phyloP scores from a whole-genome alignment of 1,284 basidiomycete genomes.

The Thecaphora frezii region DNA sequence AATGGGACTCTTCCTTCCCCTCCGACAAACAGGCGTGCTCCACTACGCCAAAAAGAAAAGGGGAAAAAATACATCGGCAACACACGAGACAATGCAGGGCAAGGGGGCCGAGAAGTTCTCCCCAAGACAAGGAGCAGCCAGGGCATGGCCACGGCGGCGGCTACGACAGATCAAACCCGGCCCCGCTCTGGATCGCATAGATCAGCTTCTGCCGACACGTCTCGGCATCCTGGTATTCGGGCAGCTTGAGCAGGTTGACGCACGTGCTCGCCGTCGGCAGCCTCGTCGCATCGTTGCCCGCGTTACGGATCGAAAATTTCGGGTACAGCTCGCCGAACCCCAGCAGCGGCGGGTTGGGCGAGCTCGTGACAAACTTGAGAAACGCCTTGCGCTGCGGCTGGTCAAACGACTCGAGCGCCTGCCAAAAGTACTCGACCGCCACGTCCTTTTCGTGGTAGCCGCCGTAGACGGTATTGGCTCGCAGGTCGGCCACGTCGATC shows the following conservation, averaged over 20 bases:
- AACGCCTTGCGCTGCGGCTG: slow-evolving; percentile 42
- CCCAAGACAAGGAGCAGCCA: too few species aligned
- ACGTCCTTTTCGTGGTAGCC: slow-evolving; percentile 56
- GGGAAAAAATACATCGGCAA: too few species aligned
- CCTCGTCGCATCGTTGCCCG: slow-evolving; percentile 46
- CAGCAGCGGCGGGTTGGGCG: slow-evolving; percentile 55
- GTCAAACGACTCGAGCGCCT: slow-evolving; percentile 44
- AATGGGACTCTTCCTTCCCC: too few species aligned
- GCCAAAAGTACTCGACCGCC: slow-evolving; percentile 54
- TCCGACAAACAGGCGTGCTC: too few species aligned
- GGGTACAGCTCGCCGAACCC: slow-evolving; percentile 55
- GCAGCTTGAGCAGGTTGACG: slow-evolving; percentile 57
- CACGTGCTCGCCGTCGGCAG: slow-evolving; percentile 56
- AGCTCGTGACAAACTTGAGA: slow-evolving; percentile 55
- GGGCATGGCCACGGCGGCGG: too few species aligned
- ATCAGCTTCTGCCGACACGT: slow-evolving; percentile 48
- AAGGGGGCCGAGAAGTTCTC: too few species aligned
- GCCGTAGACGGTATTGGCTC: slow-evolving; percentile 47
- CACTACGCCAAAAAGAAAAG: too few species aligned
- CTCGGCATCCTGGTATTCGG: slow-evolving; percentile 41
- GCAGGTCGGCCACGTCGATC: slow-evolving; percentile 51
- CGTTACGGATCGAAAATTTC: slow-evolving; percentile 49
- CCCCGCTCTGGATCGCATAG: slow-evolving; percentile 52
- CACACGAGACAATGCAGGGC: too few species aligned
- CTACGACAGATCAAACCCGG: slow-evolving; percentile 56